A percentile compares a stretch with the other conserved stretches of the same genome.
Conservation (phyloP, 805 yeast species). For the Phaffomyces thermotolerans region DNA sequence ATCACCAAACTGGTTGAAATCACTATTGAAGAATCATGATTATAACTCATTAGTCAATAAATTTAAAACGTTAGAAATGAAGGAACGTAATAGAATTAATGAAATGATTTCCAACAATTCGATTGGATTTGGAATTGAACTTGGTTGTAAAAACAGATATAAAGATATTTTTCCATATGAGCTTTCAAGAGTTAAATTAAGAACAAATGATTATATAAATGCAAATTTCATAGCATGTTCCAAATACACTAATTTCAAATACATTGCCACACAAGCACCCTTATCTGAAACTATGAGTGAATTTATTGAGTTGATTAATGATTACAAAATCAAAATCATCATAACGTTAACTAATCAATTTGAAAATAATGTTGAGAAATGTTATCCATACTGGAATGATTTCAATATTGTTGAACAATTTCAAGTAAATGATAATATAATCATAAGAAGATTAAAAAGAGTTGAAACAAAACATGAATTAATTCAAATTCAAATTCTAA, state of each 20-base stretch:
- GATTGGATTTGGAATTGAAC: constrained; percentile 55
- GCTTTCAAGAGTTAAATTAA: constrained; percentile 69
- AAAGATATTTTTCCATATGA: constrained; percentile 85
- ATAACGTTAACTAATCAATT: constrained; percentile 67
- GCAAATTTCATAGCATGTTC: constrained; percentile 60
- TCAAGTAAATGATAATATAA: constrained; percentile 19
- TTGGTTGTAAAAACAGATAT: constrained; percentile 77
- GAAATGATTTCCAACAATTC: constrained; percentile 23
- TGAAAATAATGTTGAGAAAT: constrained; percentile 76
- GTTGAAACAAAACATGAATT: constrained; percentile 33
- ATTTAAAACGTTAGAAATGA: constrained; percentile 59
- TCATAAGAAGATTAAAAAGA: constrained; percentile 35
- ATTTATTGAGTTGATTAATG: constrained; percentile 73
- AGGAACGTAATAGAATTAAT: constrained; percentile 63
- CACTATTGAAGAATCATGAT: constrained; percentile 16
- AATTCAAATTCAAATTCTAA: constrained; percentile 65
- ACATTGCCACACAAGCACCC: constrained; percentile 92
- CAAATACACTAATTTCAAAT: constrained; percentile 28
- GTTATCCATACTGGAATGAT: constrained; percentile 79
- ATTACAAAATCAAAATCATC: constrained; percentile 57
- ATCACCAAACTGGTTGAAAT: constrained; percentile 51
- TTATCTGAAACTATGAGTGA: constrained; percentile 64
- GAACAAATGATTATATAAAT: constrained; percentile 54
- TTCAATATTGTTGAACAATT: constrained; percentile 10
- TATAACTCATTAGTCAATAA: constrained; percentile 32